Percentiles rank a stretch among this genome's conserved stretches.
Evolutionary conservation across 345 rosid species (phyloP).

Genomic region (Acer campestre): DNA sequence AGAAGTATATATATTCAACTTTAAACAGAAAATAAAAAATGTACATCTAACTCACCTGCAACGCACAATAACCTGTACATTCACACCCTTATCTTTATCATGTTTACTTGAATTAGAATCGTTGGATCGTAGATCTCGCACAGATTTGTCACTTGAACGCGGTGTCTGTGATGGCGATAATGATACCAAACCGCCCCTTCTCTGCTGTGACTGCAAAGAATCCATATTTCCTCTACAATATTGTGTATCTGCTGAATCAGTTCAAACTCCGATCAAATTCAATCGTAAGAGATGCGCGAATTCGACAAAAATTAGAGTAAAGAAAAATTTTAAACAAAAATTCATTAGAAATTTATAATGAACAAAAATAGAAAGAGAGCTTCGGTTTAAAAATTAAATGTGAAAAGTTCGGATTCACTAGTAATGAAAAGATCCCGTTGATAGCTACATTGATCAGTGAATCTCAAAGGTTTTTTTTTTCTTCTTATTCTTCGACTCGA

Average conservation of each 20-base stretch:
- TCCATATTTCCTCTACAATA: constrained; percentile 45
- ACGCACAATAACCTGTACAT: constrained; percentile 94
- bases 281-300: background rate
- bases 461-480: background rate
- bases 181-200: constrained; percentile 73
- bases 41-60: constrained; percentile 63
- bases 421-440: background rate
- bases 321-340: constrained; percentile 5
- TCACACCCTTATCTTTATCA: constrained; percentile 96
- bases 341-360: background rate
- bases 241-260: constrained; percentile 3
- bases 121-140: constrained; percentile 82
- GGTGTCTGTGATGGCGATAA: constrained; percentile 92
- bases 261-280: constrained; percentile 26
- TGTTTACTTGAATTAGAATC: constrained; percentile 68
- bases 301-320: background rate
- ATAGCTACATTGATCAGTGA: constrained; percentile 10
- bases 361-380: too few relatives aligned
- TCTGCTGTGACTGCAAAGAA: constrained; percentile 48
- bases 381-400: too few relatives aligned
- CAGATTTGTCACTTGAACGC: constrained; percentile 78
- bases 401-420: too few relatives aligned
- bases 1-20: background rate
- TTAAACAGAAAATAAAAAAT: background rate
- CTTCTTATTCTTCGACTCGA: background rate